Base-by-base conservation (phyloP, 2,329 filamentous ascomycete species). In the Blastomyces parvus region DNA sequence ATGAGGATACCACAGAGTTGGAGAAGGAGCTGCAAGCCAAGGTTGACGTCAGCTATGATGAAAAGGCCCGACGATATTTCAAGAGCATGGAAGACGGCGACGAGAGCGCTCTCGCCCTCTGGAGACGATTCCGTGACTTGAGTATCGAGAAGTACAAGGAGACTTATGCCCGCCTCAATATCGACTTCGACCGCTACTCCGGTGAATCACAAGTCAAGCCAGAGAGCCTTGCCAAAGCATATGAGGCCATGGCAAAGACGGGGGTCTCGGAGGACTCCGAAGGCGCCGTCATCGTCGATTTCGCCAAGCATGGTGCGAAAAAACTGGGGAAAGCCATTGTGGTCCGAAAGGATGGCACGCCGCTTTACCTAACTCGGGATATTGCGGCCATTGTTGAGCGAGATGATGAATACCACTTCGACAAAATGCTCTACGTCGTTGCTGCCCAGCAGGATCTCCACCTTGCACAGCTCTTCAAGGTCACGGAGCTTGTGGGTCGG, bases 391-490 rank as follows among this genome's bases (percentile, higher is more conserved):
- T 84, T 38, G 72, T 84, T 25, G 85, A 88, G 74, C 83, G 87
- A 71, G 79, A 81, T 63, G 80, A 86, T 63, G 81, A 82, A 64
- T 85, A 85, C 73, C 73, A 84, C 68, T 86, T 86, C 68, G 85
- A 88, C 73, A 84, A 84, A 76, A 86, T 87, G 84, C 85, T 88
- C 66, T 88, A 87, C 73, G 84, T 87, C 52, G 81, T 88, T 62
- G 84, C 84, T 11, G 80, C 80, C 14, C 84, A 87, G 73, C 85
- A 87, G 73, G 84, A 87, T 72, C 79, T 86, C 38, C 85, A 87
- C 72, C 71, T 87, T 52, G 82, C 83, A 56, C 85, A 86, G 70
- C 79, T 87, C 53, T 86, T 87, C 80, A 86, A 86, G 76, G 84
- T 86, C 62, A 80, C 83, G 30, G 82, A 85, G 68, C 74, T 84